Base-by-base conservation (phyloP, 2,329 filamentous ascomycete genomes). In the Colletotrichum godetiae region DNA sequence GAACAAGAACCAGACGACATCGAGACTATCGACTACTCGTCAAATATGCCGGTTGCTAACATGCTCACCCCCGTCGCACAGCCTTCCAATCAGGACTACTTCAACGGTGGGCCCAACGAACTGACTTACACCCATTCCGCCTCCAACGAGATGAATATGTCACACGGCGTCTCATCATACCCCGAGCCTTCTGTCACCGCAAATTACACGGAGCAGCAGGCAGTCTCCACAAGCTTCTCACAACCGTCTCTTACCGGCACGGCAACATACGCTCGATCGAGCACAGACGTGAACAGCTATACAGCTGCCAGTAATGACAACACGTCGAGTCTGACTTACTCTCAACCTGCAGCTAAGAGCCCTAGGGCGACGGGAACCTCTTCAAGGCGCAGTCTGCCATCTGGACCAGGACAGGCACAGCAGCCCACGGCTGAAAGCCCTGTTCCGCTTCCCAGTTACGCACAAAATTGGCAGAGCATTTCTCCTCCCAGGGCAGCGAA, bases 1-100 rank as follows among this genome's bases (percentile, higher is more conserved):
- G 71, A 72, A 55, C 56, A 33, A 46, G 63, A 62, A 6, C 37
- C 62, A 22, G 74, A 76, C 27, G 72, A 76, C 55, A 75, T 75
- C 15, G 72, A 75, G 49, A 73, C 72, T 4, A 74, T 75, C 24
- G 74, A 76, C 49, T 66, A 73, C 58, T 53, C 64, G 63, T 56
- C 76, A 13, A 60, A 72, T 56, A 77, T 78, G 75, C 79, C 82
- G 4, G 78, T 78, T 29, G 73, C 75, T 7, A 79, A 80, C 60
- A 76, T 78, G 71, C 68, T 80, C n/a, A 76, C 78, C 19, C 69
- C 75, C 3, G 77, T 73, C 29, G 73, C 74, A 4, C 76, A 78
- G 29, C 56, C 76, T 13, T n/a, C 66, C 19, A 77, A 76, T 19
- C 75, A 78, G 37, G 74, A 79, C 29, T 80, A 81, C 70, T 82